A percentile compares a stretch with the other conserved stretches of the same genome.
phyloP scores from a whole-genome alignment of 2,329 filamentous ascomycete genomes.

The Lecanicillium sp. region DNA sequence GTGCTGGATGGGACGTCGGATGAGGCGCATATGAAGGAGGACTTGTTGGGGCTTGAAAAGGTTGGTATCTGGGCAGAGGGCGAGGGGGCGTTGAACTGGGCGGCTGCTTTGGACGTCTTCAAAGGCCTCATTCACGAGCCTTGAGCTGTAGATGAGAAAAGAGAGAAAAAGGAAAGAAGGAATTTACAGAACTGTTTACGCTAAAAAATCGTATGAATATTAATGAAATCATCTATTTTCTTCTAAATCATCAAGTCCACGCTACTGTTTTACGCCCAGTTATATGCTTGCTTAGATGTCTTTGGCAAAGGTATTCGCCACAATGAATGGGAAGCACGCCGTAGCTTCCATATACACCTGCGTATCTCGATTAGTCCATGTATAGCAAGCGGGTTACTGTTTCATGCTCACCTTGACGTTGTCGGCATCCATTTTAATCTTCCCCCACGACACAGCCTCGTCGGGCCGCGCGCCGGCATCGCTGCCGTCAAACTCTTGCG shows the following conservation, averaged over 20 bases:
- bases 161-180: no score
- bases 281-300: constrained; percentile 21
- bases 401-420: constrained; percentile 67
- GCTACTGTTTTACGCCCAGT: not conserved
- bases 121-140: constrained; percentile 26
- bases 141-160: constrained; percentile 2
- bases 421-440: constrained; percentile 84
- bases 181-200: no score
- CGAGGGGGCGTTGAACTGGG: constrained; percentile 40
- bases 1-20: constrained; percentile 40
- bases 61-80: constrained; percentile 35
- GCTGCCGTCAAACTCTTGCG: constrained; percentile 93
- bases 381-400: no score
- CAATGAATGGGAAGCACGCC: constrained; percentile 57
- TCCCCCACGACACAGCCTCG: constrained; percentile 97
- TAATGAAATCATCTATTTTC: no score
- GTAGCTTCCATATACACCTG: constrained; percentile 60
- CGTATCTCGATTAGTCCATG: constrained; percentile 1
- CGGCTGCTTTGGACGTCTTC: constrained; percentile 37
- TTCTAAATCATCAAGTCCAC: no score
- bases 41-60: constrained; percentile 34
- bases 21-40: constrained; percentile 39
- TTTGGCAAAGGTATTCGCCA: constrained; percentile 60
- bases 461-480: constrained; percentile 93
- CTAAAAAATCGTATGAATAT: no score